Conservation (phyloP, 257 asterid species). For the Schizonepeta tenuifolia region DNA sequence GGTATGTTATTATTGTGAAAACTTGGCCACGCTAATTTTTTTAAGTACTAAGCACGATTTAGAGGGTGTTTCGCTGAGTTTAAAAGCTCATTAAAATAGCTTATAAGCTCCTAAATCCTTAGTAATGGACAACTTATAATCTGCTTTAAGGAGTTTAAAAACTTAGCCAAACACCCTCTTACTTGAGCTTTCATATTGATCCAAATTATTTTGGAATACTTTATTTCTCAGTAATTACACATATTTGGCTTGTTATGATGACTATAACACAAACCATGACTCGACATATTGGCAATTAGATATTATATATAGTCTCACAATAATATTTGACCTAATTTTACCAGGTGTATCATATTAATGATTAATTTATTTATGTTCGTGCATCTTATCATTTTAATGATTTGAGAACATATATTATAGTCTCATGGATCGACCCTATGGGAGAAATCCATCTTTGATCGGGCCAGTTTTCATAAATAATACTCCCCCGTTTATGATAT, state of each 20-base stretch:
- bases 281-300: background rate
- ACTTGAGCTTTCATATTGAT: too few relatives aligned
- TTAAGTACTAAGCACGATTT: too few relatives aligned
- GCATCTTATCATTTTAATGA: background rate
- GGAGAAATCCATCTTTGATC: background rate
- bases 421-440: background rate
- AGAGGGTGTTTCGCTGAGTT: too few relatives aligned
- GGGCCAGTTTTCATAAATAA: background rate
- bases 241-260: background rate
- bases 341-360: background rate
- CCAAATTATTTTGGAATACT: background rate
- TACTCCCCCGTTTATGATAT: too few relatives aligned
- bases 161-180: too few relatives aligned
- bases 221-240: too few relatives aligned
- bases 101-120: too few relatives aligned
- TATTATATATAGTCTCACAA: background rate
- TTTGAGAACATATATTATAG: background rate
- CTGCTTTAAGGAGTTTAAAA: too few relatives aligned
- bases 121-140: too few relatives aligned
- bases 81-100: too few relatives aligned
- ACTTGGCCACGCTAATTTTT: too few relatives aligned
- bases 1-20: too few relatives aligned
- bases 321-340: background rate
- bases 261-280: background rate
- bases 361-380: background rate